Conservation (phyloP, 2,329 filamentous ascomycete species). For the Paracamarosporium sp. region DNA sequence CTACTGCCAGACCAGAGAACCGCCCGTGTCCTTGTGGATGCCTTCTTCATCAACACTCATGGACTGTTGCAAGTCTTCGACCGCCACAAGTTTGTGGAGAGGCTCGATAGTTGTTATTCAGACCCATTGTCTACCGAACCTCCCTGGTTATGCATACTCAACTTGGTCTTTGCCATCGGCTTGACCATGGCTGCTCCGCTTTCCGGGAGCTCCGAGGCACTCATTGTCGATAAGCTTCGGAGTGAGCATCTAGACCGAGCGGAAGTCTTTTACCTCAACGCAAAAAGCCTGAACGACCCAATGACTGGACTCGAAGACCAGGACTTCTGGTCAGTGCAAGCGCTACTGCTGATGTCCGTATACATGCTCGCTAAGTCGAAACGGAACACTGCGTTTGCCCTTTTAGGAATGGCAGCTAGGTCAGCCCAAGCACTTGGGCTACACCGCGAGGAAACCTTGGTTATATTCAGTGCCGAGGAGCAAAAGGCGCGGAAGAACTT, state of each 20-base stretch:
- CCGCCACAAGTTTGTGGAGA: constrained; percentile 56
- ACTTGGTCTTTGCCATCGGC: constrained; percentile 69
- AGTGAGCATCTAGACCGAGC: constrained; percentile 59
- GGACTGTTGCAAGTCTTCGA: constrained; percentile 69
- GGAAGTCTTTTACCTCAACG: constrained; percentile 69
- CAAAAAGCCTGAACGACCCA: constrained; percentile 60
- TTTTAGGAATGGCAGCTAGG: constrained; percentile 67
- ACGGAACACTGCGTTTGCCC: constrained; percentile 68
- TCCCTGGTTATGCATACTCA: constrained; percentile 65
- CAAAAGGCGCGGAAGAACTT: constrained; percentile 61
- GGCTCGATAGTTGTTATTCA: constrained; percentile 61
- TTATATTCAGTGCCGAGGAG: constrained; percentile 58
- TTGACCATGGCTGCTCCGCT: constrained; percentile 63
- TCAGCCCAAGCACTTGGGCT: constrained; percentile 69
- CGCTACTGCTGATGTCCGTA: constrained; percentile 67
- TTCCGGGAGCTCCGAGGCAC: constrained; percentile 58
- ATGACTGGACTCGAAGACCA: constrained; percentile 64
- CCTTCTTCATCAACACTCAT: constrained; percentile 69
- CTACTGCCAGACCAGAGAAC: constrained; percentile 64
- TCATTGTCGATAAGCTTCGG: constrained; percentile 60
- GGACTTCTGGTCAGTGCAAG: constrained; percentile 71
- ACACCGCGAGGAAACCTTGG: constrained; percentile 66
- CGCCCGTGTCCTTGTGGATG: constrained; percentile 61
- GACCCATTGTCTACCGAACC: constrained; percentile 59
- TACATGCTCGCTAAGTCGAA: constrained; percentile 69